Evolutionary conservation across 176 grass and related monocot species (phyloP).

Genomic region (Oropetium thomaeum): DNA sequence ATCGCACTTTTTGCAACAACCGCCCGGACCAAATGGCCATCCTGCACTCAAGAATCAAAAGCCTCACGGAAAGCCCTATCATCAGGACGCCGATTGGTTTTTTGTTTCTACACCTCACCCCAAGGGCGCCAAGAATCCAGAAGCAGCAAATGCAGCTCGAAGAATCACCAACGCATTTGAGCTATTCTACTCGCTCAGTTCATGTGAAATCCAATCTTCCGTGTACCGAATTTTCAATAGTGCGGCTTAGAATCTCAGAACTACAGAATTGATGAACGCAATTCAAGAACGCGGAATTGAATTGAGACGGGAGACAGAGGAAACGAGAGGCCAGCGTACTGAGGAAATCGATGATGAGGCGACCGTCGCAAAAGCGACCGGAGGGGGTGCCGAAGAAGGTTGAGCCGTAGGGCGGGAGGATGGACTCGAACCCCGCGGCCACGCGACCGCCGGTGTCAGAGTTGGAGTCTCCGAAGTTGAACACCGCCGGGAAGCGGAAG

Average conservation of each 20-base stretch:
- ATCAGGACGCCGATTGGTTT: neutral
- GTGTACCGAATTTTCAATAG: neutral
- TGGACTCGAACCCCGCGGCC: slow-evolving; percentile 72
- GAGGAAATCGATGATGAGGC: slow-evolving; percentile 92
- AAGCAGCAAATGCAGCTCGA: neutral
- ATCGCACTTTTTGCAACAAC: slow-evolving; percentile 39
- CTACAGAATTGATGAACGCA: no score
- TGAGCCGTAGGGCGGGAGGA: slow-evolving; percentile 77
- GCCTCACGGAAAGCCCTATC: neutral
- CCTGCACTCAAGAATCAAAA: slow-evolving; percentile 9
- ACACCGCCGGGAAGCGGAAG: slow-evolving; percentile 72
- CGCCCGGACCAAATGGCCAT: slow-evolving; percentile 6
- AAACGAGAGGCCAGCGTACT: slow-evolving; percentile 38
- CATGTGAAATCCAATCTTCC: neutral
- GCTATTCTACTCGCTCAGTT: neutral
- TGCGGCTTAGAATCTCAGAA: neutral
- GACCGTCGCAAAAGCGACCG: slow-evolving; percentile 88
- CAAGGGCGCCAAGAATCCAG: neutral
- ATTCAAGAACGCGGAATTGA: neutral
- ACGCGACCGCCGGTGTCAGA: slow-evolving; percentile 87
- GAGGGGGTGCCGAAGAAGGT: slow-evolving; percentile 75
- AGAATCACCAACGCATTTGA: neutral
- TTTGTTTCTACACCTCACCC: neutral
- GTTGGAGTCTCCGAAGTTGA: slow-evolving; percentile 99
- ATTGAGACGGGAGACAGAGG: neutral